Evolutionary conservation across 768 basidiomycete genomes (phyloP).

Genomic region (Chalciporus sphaerocephalus): DNA sequence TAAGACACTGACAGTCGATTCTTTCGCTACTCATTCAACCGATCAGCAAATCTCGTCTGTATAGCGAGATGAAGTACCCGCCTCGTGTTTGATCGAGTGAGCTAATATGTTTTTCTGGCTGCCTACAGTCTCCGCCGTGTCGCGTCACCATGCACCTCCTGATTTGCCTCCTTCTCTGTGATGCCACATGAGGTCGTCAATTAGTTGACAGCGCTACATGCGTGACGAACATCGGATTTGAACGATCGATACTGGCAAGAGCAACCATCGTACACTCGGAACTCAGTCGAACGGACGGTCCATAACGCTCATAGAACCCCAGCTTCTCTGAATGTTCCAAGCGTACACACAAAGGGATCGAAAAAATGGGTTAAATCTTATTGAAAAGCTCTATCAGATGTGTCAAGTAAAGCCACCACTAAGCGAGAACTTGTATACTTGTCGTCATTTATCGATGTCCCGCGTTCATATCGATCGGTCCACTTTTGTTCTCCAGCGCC

Average conservation of each 20-base stretch:
- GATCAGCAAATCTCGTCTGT: neutral
- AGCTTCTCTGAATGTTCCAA: neutral
- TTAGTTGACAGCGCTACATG: neutral
- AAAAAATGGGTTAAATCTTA: slow-evolving; percentile 5
- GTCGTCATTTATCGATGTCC: slow-evolving; percentile 19
- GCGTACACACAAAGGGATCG: slow-evolving; percentile 6
- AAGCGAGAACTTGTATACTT: neutral
- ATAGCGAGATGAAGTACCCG: slow-evolving; percentile 17
- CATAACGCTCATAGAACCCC: neutral
- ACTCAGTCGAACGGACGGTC: too few species aligned
- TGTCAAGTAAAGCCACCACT: too few species aligned
- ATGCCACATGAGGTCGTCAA: too few species aligned
- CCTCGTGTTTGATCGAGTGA: slow-evolving; percentile 21
- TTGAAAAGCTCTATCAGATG: too few species aligned
- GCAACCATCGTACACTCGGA: too few species aligned
- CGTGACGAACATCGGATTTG: neutral
- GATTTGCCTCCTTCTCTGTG: too few species aligned
- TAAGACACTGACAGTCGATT: neutral
- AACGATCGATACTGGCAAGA: neutral
- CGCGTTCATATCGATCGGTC: slow-evolving; percentile 38
- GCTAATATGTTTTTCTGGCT: neutral
- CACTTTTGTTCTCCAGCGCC: slow-evolving; percentile 41
- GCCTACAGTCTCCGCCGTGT: neutral
- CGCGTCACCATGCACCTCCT: too few species aligned
- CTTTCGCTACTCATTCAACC: slow-evolving; percentile 2